Percentiles rank a stretch among this genome's conserved stretches.
Conservation (phyloP, 2,329 filamentous ascomycete species). For the Cyphellophora attinorum region DNA sequence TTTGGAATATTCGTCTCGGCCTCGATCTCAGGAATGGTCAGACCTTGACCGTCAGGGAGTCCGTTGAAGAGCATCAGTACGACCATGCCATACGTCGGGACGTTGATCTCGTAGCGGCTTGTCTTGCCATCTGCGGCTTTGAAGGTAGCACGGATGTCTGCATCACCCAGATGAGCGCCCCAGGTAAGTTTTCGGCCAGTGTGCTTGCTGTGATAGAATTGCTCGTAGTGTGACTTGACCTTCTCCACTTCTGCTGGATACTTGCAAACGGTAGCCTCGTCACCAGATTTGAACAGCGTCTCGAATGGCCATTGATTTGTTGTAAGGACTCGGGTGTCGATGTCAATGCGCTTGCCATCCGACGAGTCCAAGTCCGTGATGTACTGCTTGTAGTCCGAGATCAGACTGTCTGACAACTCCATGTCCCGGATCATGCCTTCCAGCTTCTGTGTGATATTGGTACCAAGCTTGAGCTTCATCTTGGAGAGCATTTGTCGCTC, state of each 20-base stretch:
- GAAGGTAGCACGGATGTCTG: constrained; percentile 77
- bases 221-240: constrained; percentile 75
- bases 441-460: constrained; percentile 83
- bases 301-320: constrained; percentile 94
- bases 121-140: constrained; percentile 61
- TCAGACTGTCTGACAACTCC: constrained; percentile 75
- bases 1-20: constrained; percentile 68
- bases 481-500: constrained; percentile 93
- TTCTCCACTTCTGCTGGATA: constrained; percentile 66
- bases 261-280: constrained; percentile 46
- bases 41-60: constrained; percentile 39
- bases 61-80: constrained; percentile 86
- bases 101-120: constrained; percentile 78
- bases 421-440: constrained; percentile 99
- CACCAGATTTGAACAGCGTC: constrained; percentile 57
- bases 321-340: constrained; percentile 77
- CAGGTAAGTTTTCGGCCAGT: constrained; percentile 84
- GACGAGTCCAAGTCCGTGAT: constrained; percentile 49
- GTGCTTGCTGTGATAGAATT: constrained; percentile 79
- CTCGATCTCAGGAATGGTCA: constrained; percentile 70
- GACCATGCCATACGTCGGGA: constrained; percentile 86
- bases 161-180: constrained; percentile 67
- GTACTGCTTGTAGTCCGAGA: constrained; percentile 63
- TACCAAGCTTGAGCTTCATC: constrained; percentile 95
- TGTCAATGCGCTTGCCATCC: constrained; percentile 59